Conservation (phyloP, 2,329 filamentous ascomycete genomes). For the Penicillium sp. region DNA sequence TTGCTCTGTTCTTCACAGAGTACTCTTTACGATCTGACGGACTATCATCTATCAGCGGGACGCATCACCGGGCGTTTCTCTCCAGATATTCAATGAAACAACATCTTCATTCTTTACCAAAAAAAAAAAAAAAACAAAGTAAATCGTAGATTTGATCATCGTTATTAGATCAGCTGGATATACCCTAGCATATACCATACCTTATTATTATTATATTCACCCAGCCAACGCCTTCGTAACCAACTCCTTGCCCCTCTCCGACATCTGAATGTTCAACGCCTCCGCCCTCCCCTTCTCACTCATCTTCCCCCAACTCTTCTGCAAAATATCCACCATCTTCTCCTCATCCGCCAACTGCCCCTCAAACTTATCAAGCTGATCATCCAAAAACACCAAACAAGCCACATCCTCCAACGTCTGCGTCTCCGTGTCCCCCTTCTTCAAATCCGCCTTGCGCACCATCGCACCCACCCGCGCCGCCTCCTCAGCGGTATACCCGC, state of each 20-base stretch:
- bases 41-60: not conserved
- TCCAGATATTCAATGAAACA: not conserved
- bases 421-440: conserved; percentile 52
- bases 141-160: not conserved
- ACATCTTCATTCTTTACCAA: not conserved
- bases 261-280: conserved; percentile 67
- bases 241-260: conserved; percentile 62
- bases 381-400: conserved; percentile 83
- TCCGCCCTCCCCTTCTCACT: conserved; percentile 61
- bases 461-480: conserved; percentile 66
- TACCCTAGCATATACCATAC: not conserved
- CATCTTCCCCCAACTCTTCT: conserved; percentile 79
- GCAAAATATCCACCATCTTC: conserved; percentile 71
- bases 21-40: not conserved
- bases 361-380: conserved; percentile 82
- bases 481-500: conserved; percentile 55
- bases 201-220: conserved; percentile 6
- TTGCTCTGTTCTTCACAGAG: not conserved
- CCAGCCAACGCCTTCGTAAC: conserved; percentile 63
- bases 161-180: not conserved
- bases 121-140: not conserved
- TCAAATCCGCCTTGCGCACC: conserved; percentile 76
- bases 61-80: conserved; percentile 7
- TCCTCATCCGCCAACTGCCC: conserved; percentile 67
- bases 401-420: conserved; percentile 83